These are phyloP conservation scores for Podospora anserina DNA, from an alignment of 495 filamentous ascomycete species.

Conservation along the genomic window DNA sequence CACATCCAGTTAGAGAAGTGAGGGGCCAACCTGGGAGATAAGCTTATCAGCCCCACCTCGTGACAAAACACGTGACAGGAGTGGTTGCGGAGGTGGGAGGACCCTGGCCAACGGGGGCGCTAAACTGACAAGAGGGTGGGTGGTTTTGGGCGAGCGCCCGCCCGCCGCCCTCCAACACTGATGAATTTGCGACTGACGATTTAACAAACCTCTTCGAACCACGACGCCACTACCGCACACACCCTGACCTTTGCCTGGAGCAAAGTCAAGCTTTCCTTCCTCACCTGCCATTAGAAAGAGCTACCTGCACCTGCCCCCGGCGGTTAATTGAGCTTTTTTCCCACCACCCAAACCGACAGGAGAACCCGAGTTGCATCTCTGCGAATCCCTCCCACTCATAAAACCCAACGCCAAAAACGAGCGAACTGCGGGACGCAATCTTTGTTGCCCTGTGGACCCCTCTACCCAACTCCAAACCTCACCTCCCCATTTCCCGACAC, in stretches of 20 bases:
- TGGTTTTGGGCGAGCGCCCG: neutral
- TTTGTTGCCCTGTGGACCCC: slow-evolving; percentile 19
- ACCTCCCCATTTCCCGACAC: slow-evolving; percentile 9
- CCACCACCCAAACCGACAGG: slow-evolving; percentile 10
- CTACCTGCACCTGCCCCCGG: neutral
- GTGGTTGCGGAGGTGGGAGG: neutral
- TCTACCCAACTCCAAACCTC: slow-evolving; percentile 8
- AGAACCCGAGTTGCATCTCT: neutral
- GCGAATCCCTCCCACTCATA: neutral
- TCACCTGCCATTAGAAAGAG: slow-evolving; percentile 1
- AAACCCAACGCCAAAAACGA: neutral
- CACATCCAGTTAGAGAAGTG: slow-evolving; percentile 9
- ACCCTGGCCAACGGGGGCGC: slow-evolving; percentile 2
- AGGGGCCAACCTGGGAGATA: slow-evolving; percentile 1
- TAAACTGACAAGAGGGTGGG: neutral
- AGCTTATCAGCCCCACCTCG: slow-evolving; percentile 15
- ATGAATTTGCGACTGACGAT: slow-evolving; percentile 14
- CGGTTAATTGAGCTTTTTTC: neutral
- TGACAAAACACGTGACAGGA: slow-evolving; percentile 15
- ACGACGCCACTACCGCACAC: slow-evolving; percentile 10
- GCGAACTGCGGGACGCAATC: slow-evolving; percentile 8
- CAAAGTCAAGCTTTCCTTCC: slow-evolving; percentile 33
- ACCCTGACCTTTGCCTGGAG: slow-evolving; percentile 29
- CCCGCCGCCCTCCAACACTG: slow-evolving; percentile 1
- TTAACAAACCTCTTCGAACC: slow-evolving; percentile 11